phyloP scores from a whole-genome alignment of 2,329 filamentous ascomycete species.

The Tympanopsis confertula region DNA sequence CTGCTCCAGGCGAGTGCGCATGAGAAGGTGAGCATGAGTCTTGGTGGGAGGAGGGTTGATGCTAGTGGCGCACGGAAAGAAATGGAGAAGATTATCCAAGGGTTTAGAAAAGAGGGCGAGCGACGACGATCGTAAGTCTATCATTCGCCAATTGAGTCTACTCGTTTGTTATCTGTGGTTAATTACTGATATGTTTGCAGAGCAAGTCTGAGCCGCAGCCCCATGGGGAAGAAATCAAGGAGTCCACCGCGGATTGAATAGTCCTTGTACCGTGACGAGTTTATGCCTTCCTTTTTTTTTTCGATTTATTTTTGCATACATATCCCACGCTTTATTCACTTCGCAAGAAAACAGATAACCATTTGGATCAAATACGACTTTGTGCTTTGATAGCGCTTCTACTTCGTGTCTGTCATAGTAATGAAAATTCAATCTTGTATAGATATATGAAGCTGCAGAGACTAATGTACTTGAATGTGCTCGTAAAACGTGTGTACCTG shows the following conservation, averaged over 20 bases:
- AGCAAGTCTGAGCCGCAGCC: slow-evolving; percentile 2
- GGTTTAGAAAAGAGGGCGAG: slow-evolving; percentile 75
- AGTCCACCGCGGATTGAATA: slow-evolving; percentile 32
- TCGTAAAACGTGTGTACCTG: no score
- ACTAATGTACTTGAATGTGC: no score
- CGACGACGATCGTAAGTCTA: slow-evolving; percentile 64
- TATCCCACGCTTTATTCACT: no score
- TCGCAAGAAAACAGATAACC: no score
- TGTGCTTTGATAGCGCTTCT: no score
- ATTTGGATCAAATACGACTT: no score
- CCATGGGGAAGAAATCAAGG: slow-evolving; percentile 11
- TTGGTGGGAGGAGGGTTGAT: slow-evolving; percentile 75
- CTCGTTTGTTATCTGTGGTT: not conserved
- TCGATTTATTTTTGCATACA: no score
- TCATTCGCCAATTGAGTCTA: not conserved
- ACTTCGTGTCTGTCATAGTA: no score
- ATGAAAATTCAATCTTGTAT: no score
- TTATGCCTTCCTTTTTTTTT: not conserved
- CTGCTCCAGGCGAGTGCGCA: slow-evolving; percentile 68
- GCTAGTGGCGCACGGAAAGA: slow-evolving; percentile 72
- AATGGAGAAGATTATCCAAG: slow-evolving; percentile 83
- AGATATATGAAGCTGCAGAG: no score
- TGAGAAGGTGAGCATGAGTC: slow-evolving; percentile 88
- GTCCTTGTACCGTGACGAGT: no score
- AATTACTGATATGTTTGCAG: not conserved